Base-by-base conservation (phyloP, 257 asterid genomes). In the Plectranthus barbatus region DNA sequence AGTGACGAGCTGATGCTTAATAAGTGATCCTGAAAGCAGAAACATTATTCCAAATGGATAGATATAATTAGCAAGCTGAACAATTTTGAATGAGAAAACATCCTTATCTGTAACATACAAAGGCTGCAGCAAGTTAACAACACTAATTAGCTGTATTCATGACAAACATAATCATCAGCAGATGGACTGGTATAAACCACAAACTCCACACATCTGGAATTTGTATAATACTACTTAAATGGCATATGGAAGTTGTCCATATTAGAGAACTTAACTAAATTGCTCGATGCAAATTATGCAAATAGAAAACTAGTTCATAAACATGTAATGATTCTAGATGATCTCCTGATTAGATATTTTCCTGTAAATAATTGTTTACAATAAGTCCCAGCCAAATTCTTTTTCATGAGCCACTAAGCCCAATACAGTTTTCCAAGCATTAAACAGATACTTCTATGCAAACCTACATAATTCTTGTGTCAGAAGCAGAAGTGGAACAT, bases 1-100 rank as follows among this genome's bases (percentile, higher is more conserved):
- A 51, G 86, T 85, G 74, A 93, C 97, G 15, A 93, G 94, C 59
- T 86, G 96, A 74, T 87, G 87, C 86, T 90, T 93, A 76, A 93
- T 85, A 62, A 93, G 83, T 34, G 93, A 87, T 48, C 99, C 99
- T 93, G 82, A 53, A 79, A 78, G 57, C 53, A 59, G 24, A 56
- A 68, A 64, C 50, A 57, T 48, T 9, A 57, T 53, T 6, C 6
- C 5, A 11, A 55, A 78, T 75, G 62, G 52, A 47, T 34, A 58
- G 64, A 68, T 24, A 58, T 40, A 6, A 74, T 44, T 9, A 21
- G 34, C 17, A 45, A 53, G 33, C 29, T 57, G 42, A 65, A 39
- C 23, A 66, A 31, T 36, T 23, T 5, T 33, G 34, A 47, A 39
- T 45, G 26, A 29, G 19, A 42, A 31, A 49, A 41, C 57, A 19